Conservation (phyloP, 2,329 filamentous ascomycete species). For the Rugonectria rugulosa region DNA sequence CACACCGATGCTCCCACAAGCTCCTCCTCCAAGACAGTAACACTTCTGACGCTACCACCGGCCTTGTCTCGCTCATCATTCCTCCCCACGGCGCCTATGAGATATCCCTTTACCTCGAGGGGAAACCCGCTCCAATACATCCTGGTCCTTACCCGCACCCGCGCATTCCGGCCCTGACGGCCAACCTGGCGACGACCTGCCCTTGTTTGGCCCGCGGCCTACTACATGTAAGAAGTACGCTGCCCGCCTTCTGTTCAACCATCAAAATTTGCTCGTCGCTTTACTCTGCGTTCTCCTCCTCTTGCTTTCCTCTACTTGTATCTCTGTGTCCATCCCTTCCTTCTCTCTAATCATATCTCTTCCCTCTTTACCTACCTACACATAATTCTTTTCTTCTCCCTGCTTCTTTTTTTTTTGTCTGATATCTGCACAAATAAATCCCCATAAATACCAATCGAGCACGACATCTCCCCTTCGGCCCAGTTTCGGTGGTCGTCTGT, state of each 20-base stretch:
- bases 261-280: constrained; percentile 16
- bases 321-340: constrained; percentile 3
- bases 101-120: constrained; percentile 43
- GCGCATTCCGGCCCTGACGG: constrained; percentile 39
- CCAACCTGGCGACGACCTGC: constrained; percentile 33
- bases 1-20: constrained; percentile 2
- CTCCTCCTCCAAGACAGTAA: constrained; percentile 1
- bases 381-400: background rate
- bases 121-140: constrained; percentile 28
- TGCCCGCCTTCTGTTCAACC: constrained; percentile 23
- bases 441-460: background rate
- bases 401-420: background rate
- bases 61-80: constrained; percentile 48
- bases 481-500: background rate
- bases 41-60: constrained; percentile 22
- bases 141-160: constrained; percentile 24
- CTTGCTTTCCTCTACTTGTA: constrained; percentile 14
- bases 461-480: background rate
- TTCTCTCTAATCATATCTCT: background rate
- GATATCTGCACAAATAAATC: constrained; percentile 1
- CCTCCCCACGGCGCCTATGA: constrained; percentile 38
- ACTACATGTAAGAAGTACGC: constrained; percentile 36
- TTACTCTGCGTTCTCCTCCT: constrained; percentile 16
- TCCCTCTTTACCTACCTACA: background rate
- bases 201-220: constrained; percentile 37